A percentile compares a stretch with the other conserved stretches of the same genome.
Conservation (phyloP, 495 filamentous ascomycete species). For the Aspergillus bridgeri region DNA sequence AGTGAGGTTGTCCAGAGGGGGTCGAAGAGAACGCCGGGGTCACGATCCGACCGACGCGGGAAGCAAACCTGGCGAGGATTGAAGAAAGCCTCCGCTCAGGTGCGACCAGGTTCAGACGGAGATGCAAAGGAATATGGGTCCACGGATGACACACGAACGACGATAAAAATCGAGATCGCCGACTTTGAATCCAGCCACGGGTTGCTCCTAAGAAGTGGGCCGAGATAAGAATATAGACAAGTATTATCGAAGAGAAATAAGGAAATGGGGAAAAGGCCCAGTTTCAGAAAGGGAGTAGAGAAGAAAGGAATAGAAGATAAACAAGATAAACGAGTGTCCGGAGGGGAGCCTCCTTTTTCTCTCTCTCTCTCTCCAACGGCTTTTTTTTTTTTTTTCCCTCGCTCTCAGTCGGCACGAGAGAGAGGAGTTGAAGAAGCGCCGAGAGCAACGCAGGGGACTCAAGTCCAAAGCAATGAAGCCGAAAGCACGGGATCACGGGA, state of each 20-base stretch:
- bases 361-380: conserved; percentile 35
- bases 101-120: background rate
- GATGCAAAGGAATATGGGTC: conserved; percentile 6
- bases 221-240: background rate
- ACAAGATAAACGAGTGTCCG: conserved; percentile 45
- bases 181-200: background rate
- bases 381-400: conserved; percentile 40
- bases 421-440: conserved; percentile 24
- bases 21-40: conserved; percentile 17
- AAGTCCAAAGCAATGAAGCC: conserved; percentile 27
- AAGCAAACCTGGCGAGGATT: conserved; percentile 12
- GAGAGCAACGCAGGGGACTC: conserved; percentile 31
- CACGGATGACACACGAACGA: conserved; percentile 16
- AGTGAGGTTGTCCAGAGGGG: conserved; percentile 26
- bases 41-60: conserved; percentile 23
- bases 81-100: conserved; percentile 6
- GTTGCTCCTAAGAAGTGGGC: background rate
- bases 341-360: conserved; percentile 49
- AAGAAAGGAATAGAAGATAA: conserved; percentile 21
- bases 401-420: conserved; percentile 31
- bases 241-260: conserved; percentile 1
- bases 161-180: conserved; percentile 1
- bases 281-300: conserved; percentile 8
- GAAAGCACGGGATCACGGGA: conserved; percentile 12
- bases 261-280: conserved; percentile 6